These are phyloP conservation scores for Blumeria graminis DNA, from an alignment of 2,329 filamentous ascomycete genomes.

Conservation along the genomic window DNA sequence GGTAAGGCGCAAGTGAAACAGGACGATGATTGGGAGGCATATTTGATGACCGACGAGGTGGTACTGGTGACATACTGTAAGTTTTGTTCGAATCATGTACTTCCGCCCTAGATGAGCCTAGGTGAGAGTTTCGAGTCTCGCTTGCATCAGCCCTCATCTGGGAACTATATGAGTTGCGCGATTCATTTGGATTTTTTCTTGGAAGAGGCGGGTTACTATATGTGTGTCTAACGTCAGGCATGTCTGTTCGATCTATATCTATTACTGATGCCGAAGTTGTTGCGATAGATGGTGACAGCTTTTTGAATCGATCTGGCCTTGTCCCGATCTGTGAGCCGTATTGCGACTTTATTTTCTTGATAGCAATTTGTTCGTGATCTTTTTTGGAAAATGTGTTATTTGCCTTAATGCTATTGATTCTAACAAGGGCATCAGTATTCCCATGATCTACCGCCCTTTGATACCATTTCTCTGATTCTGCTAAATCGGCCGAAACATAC, in stretches of 20 bases:
- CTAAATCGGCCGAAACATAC: slow-evolving; percentile 59
- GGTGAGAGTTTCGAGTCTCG: slow-evolving; percentile 5
- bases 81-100: slow-evolving; percentile 7
- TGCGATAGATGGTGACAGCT: slow-evolving; percentile 15
- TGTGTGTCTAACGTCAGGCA: slow-evolving; percentile 10
- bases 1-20: slow-evolving; percentile 36
- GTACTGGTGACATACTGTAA: slow-evolving; percentile 2
- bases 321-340: slow-evolving; percentile 43
- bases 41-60: slow-evolving; percentile 3
- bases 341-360: slow-evolving; percentile 66
- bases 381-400: slow-evolving; percentile 67
- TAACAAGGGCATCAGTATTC: slow-evolving; percentile 64
- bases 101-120: slow-evolving; percentile 1
- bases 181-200: slow-evolving; percentile 3
- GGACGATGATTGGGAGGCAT: slow-evolving; percentile 5
- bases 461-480: slow-evolving; percentile 75
- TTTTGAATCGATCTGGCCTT: slow-evolving; percentile 34
- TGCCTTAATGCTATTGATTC: slow-evolving; percentile 64
- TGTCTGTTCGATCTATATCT: slow-evolving; percentile 6
- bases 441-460: slow-evolving; percentile 69
- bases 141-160: slow-evolving; percentile 4
- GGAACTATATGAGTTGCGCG: slow-evolving; percentile 6
- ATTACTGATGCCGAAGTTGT: slow-evolving; percentile 8
- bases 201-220: slow-evolving; percentile 8
- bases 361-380: slow-evolving; percentile 80